Conservation (phyloP, 1,284 basidiomycete genomes). For the Sanghuangporus sanghuang region DNA sequence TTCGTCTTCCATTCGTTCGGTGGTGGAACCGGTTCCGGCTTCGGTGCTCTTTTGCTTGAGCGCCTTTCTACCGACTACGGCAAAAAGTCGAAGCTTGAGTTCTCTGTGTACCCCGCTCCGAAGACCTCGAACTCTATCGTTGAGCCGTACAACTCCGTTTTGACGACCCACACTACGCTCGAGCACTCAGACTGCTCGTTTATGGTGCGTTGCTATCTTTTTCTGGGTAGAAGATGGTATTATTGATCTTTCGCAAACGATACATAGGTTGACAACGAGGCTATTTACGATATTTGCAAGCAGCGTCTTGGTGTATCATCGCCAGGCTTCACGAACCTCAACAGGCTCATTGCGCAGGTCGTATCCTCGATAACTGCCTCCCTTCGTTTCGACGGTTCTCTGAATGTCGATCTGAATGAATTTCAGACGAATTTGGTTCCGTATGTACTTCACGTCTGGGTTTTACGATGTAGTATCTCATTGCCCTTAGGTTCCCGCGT, state of each 20-base stretch:
- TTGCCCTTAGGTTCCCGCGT: slow-evolving; percentile 75
- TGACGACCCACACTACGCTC: slow-evolving; percentile 98
- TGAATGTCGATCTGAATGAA: slow-evolving; percentile 98
- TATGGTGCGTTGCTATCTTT: slow-evolving; percentile 55
- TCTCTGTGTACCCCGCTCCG: slow-evolving; percentile 96
- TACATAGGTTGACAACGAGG: slow-evolving; percentile 86
- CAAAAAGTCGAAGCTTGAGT: slow-evolving; percentile 99
- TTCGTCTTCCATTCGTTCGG: slow-evolving; percentile 99
- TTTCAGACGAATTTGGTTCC: slow-evolving; percentile 99
- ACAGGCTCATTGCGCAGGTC: slow-evolving; percentile 95
- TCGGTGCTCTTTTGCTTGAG: slow-evolving; percentile 96
- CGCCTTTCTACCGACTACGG: slow-evolving; percentile 96
- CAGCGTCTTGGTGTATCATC: slow-evolving; percentile 84
- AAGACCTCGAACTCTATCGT: slow-evolving; percentile 95
- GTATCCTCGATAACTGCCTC: slow-evolving; percentile 98
- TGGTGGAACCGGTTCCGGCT: slow-evolving; percentile 98
- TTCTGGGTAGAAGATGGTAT: not conserved
- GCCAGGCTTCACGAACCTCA: slow-evolving; percentile 93
- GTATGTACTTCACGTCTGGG: slow-evolving; percentile 30
- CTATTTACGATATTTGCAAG: slow-evolving; percentile 99
- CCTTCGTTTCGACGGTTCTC: slow-evolving; percentile 94
- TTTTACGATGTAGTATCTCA: not conserved
- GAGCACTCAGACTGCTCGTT: slow-evolving; percentile 99
- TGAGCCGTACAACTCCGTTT: slow-evolving; percentile 98
- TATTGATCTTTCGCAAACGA: not conserved